phyloP scores from a whole-genome alignment of 2,329 filamentous ascomycete species.

The Cordyceps farinosa region DNA sequence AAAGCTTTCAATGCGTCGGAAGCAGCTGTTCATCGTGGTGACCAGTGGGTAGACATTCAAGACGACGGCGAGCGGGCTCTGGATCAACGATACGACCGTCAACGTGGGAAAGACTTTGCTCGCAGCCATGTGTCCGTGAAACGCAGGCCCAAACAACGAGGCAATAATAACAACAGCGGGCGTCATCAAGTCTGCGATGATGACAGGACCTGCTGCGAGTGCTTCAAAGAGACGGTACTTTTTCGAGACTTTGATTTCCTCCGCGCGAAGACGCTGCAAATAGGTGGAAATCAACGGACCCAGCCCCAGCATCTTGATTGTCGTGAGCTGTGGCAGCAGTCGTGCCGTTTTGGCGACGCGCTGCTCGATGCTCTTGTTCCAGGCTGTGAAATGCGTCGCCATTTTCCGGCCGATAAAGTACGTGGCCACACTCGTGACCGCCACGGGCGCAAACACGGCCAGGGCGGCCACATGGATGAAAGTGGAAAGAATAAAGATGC shows the following conservation, averaged over 20 bases:
- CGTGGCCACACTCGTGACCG: not conserved
- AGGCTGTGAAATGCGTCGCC: not conserved
- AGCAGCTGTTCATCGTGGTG: not conserved
- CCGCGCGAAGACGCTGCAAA: not conserved
- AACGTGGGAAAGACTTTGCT: not conserved
- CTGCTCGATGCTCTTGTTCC: not conserved
- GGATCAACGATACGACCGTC: not conserved
- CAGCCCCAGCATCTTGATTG: slow-evolving; percentile 4
- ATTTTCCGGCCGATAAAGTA: not conserved
- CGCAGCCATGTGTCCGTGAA: not conserved
- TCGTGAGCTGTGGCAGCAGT: not conserved
- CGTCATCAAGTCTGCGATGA: not conserved
- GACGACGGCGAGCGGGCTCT: not conserved
- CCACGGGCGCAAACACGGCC: not conserved
- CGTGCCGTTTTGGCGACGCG: not conserved
- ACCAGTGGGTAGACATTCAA: not conserved
- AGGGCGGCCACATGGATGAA: not conserved
- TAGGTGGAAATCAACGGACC: not conserved
- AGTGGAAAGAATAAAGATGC: not conserved
- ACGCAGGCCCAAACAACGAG: not conserved
- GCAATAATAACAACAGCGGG: not conserved
- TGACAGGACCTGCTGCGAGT: not conserved
- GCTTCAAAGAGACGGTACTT: not conserved
- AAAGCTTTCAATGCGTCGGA: not conserved
- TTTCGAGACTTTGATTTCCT: not conserved